Evolutionary conservation across 768 basidiomycete species (phyloP).

Genomic region (Serendipita sp.): DNA sequence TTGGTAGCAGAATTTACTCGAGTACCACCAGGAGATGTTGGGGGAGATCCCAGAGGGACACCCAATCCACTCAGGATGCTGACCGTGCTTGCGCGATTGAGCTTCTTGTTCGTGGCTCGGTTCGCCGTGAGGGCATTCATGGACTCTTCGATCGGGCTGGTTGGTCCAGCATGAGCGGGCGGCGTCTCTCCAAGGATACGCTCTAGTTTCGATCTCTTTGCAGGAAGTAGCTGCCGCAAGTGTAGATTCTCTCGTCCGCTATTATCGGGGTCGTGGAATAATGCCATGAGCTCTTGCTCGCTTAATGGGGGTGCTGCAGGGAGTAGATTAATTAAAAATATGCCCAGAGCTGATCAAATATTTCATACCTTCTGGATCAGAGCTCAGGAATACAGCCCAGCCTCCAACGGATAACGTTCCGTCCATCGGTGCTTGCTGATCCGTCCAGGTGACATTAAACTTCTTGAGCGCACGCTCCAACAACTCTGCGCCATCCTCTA

Average conservation of each 20-base stretch:
- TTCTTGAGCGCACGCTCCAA: constrained; percentile 83
- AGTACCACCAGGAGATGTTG: constrained; percentile 26
- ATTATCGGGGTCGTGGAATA: constrained; percentile 73
- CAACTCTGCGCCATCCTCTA: constrained; percentile 68
- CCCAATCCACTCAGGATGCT: constrained; percentile 90
- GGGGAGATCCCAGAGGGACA: constrained; percentile 49
- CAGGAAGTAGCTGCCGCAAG: constrained; percentile 38
- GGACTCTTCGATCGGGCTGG: constrained; percentile 22
- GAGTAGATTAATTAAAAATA: background rate
- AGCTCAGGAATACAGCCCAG: constrained; percentile 71
- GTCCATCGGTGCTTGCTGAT: constrained; percentile 40
- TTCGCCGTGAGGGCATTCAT: background rate
- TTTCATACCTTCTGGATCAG: constrained; percentile 30
- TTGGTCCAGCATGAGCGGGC: constrained; percentile 17
- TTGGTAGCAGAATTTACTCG: constrained; percentile 3
- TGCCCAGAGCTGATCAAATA: constrained; percentile 12
- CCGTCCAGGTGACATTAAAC: constrained; percentile 37
- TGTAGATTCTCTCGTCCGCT: constrained; percentile 64
- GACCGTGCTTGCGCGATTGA: constrained; percentile 87
- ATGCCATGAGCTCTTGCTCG: constrained; percentile 61
- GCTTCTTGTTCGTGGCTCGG: constrained; percentile 28
- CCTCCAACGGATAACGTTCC: constrained; percentile 72
- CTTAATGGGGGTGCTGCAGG: constrained; percentile 55
- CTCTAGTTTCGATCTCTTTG: constrained; percentile 29
- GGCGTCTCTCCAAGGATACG: constrained; percentile 35